phyloP scores from a whole-genome alignment of 2,329 filamentous ascomycete genomes.

The Hypoxylon sp. region DNA sequence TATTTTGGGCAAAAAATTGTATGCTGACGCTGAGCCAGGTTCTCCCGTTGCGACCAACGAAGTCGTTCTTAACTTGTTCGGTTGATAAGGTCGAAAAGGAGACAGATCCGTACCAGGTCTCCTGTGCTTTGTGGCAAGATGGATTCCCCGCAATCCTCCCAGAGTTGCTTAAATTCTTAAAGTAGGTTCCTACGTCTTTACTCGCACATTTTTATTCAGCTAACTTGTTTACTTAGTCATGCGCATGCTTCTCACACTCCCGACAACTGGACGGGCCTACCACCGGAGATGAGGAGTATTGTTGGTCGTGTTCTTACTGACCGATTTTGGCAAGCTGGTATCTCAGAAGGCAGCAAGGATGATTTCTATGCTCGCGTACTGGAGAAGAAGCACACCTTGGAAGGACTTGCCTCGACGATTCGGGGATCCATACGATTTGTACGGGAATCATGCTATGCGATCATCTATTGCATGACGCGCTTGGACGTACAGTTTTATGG shows the following conservation, averaged over 20 bases:
- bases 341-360: slow-evolving; percentile 94
- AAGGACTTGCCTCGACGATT: slow-evolving; percentile 94
- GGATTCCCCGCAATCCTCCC: slow-evolving; percentile 87
- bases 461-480: slow-evolving; percentile 92
- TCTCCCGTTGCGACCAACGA: slow-evolving; percentile 87
- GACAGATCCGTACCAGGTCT: slow-evolving; percentile 80
- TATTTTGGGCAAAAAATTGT: neutral
- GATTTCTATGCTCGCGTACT: slow-evolving; percentile 95
- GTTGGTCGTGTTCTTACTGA: slow-evolving; percentile 90
- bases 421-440: slow-evolving; percentile 90
- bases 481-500: slow-evolving; percentile 92
- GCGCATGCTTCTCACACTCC: slow-evolving; percentile 94
- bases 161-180: slow-evolving; percentile 86
- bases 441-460: slow-evolving; percentile 92
- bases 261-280: slow-evolving; percentile 83
- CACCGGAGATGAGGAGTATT: slow-evolving; percentile 80
- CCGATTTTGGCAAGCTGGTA: slow-evolving; percentile 98
- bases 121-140: slow-evolving; percentile 87
- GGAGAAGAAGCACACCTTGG: slow-evolving; percentile 88
- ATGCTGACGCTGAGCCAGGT: slow-evolving; percentile 59
- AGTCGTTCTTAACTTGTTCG: slow-evolving; percentile 91
- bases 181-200: slow-evolving; percentile 60
- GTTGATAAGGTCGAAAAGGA: slow-evolving; percentile 88
- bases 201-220: slow-evolving; percentile 25
- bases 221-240: slow-evolving; percentile 66